Base-by-base conservation (phyloP, 306 rosid genomes). In the Dryas octopetala region DNA sequence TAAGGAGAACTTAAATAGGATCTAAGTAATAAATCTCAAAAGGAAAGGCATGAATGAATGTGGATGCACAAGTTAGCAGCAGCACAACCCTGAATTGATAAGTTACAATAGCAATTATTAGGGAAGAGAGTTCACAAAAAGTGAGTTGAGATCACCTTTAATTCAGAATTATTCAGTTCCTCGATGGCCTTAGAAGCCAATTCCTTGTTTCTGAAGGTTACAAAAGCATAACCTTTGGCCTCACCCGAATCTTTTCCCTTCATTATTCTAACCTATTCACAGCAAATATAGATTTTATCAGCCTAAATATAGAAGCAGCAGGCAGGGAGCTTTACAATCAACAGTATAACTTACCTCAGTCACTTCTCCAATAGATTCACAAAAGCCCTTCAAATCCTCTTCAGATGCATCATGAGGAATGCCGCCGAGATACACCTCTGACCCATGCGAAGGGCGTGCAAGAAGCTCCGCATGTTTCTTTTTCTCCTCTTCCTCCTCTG, bases 371-470 rank as follows among this genome's bases (percentile, higher is more conserved):
- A 91, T 77, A 58, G 91, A 79, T 72, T 78, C 81, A 82, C 97
- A 91, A 74, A 87, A 87, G 50, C 23, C 78, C 78, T 59, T 89
- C 81, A 91, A 80, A 81, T 91, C 92, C 71, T 83, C 86, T 81
- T 87, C 88, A 64, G 91, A 81, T 71, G 81, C 81, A 3, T 79
- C 81, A 8, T 55, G 84, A 74, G 92, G 87, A 86, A 91, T 79
- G 66, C 92, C 91, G 68, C 92, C 94, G 79, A 91, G 77, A 82
- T 87, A 89, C 51, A 91, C 92, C 73, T 84, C 88, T 46, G 97
- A 86, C 1, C 92, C 97, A 76, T 91, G 92, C 17, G 91, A 91
- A 57, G 97, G 97, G 79, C 89, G 91, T 0, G 89, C 86, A 89
- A 89, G 94, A 78, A 91, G 92, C 73, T 89, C 92, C 9, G 80